Conservation (phyloP, 2,329 filamentous ascomycete species). For the Metarhizium anisopliae region DNA sequence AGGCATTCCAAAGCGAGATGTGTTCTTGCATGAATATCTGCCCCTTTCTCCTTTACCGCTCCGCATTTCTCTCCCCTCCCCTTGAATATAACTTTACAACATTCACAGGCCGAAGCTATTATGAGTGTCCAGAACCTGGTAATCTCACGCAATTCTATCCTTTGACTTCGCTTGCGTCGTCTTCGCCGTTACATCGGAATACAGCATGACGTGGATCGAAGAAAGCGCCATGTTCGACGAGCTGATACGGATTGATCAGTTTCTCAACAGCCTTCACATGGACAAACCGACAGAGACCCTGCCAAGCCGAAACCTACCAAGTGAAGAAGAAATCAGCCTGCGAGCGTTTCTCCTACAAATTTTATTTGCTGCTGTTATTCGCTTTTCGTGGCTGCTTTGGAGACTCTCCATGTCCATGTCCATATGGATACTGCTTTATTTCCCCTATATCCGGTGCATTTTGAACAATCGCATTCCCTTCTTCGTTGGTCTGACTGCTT, state of each 20-base stretch:
- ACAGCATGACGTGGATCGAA: neutral
- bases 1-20: too few relatives aligned
- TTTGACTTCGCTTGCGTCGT: neutral
- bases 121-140: too few relatives aligned
- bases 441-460: constrained; percentile 1
- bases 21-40: neutral
- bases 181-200: neutral
- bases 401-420: neutral
- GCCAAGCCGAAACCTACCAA: neutral
- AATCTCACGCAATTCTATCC: neutral
- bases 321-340: neutral
- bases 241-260: neutral
- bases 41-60: neutral
- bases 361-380: neutral
- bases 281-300: neutral
- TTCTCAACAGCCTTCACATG: neutral
- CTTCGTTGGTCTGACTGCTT: neutral
- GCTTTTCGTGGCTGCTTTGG: neutral
- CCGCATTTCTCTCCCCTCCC: neutral
- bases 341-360: neutral
- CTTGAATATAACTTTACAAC: too few relatives aligned
- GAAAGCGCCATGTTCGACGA: neutral
- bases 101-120: too few relatives aligned
- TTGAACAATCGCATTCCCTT: neutral
- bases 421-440: constrained; percentile 2